These are phyloP conservation scores for Kodamaea jinghongensis DNA, from an alignment of 805 yeast species.

Conservation along the genomic window DNA sequence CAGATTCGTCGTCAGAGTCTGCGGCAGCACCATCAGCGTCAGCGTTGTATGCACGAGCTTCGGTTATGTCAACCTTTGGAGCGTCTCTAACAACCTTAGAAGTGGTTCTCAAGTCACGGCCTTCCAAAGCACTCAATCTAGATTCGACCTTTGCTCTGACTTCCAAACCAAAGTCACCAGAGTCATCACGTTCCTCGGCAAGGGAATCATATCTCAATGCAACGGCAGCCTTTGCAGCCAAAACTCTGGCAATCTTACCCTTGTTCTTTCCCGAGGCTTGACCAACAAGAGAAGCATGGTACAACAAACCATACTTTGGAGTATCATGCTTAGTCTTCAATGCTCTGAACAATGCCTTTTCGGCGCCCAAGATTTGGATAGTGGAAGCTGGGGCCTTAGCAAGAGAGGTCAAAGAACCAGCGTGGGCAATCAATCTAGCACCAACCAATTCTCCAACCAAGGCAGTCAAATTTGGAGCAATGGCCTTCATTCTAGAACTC, in stretches of 20 bases:
- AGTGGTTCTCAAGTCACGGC: constrained; percentile 91
- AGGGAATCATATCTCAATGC: constrained; percentile 95
- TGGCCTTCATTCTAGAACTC: constrained; percentile 94
- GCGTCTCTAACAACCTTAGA: constrained; percentile 78
- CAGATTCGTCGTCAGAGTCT: constrained; percentile 30
- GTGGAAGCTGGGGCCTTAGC: constrained; percentile 99
- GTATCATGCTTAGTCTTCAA: constrained; percentile 98
- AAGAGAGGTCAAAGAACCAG: constrained; percentile 90
- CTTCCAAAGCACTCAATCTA: constrained; percentile 92
- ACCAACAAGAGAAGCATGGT: constrained; percentile 96
- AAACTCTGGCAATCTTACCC: constrained; percentile 98
- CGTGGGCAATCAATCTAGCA: constrained; percentile 95
- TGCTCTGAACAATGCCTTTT: constrained; percentile 98
- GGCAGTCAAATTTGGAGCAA: constrained; percentile 95
- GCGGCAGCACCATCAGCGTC: constrained; percentile 79
- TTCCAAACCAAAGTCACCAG: constrained; percentile 88
- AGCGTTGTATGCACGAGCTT: constrained; percentile 85
- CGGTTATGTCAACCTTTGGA: constrained; percentile 82
- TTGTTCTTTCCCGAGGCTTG: constrained; percentile 97
- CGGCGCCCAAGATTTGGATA: constrained; percentile 97
- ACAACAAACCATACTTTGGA: constrained; percentile 95
- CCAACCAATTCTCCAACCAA: constrained; percentile 98
- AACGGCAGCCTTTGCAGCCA: constrained; percentile 98
- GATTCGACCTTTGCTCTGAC: constrained; percentile 92
- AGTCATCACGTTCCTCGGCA: constrained; percentile 94